Evolutionary conservation across 192 early-diverging fungal genomes (phyloP).

Genomic region (Mortierella antarctica): DNA sequence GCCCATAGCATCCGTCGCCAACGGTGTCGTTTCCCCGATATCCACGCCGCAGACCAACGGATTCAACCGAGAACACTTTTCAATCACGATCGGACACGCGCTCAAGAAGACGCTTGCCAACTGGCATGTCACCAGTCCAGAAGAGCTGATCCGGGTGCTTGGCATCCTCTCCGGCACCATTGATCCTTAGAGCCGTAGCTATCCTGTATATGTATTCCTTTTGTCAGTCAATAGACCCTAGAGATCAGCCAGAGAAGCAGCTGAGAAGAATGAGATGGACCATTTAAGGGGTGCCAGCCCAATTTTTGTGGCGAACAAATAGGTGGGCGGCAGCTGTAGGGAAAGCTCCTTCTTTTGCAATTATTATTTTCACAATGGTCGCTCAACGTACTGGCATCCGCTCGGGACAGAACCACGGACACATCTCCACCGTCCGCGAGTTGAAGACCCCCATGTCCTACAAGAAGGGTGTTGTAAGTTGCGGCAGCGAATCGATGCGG

Average conservation of each 20-base stretch:
- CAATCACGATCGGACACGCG: slow-evolving; percentile 80
- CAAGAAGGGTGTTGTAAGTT: slow-evolving; percentile 85
- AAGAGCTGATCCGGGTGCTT: slow-evolving; percentile 68
- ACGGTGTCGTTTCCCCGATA: slow-evolving; percentile 58
- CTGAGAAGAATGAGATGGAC: too few species aligned
- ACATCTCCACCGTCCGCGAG: slow-evolving; percentile 82
- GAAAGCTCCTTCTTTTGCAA: slow-evolving; percentile 26
- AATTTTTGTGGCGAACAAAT: too few species aligned
- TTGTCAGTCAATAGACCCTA: too few species aligned
- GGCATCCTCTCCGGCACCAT: slow-evolving; percentile 36
- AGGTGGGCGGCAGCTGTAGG: too few species aligned
- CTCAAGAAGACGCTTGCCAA: slow-evolving; percentile 88
- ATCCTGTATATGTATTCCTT: background rate
- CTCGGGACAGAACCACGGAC: slow-evolving; percentile 93
- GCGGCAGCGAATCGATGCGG: slow-evolving; percentile 38
- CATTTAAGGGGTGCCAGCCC: too few species aligned
- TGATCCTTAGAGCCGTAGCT: slow-evolving; percentile 7
- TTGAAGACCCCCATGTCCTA: slow-evolving; percentile 76
- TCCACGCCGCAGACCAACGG: background rate
- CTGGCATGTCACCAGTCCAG: slow-evolving; percentile 83
- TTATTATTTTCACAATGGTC: slow-evolving; percentile 62
- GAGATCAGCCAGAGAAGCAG: too few species aligned
- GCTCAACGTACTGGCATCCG: slow-evolving; percentile 87
- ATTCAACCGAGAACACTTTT: slow-evolving; percentile 20
- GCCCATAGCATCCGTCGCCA: background rate